Evolutionary conservation across 495 filamentous ascomycete genomes (phyloP).

Genomic region (Lophiostoma macrostomum): DNA sequence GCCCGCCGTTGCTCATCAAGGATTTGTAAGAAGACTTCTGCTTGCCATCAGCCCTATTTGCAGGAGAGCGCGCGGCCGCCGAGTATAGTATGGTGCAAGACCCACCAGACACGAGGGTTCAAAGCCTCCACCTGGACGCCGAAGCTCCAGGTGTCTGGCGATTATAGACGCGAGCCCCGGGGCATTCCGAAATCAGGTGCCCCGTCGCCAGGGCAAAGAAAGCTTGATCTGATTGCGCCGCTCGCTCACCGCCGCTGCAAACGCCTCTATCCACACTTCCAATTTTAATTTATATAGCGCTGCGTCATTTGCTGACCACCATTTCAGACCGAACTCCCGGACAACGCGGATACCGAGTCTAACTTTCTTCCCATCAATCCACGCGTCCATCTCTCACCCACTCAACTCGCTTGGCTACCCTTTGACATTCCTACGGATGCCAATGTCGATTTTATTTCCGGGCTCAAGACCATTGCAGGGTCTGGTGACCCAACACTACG

Average conservation of each 20-base stretch:
- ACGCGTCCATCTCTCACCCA: constrained; percentile 61
- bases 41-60: constrained; percentile 15
- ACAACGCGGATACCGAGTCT: constrained; percentile 45
- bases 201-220: too few species aligned
- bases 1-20: constrained; percentile 51
- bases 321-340: constrained; percentile 47
- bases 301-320: constrained; percentile 22
- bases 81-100: too few species aligned
- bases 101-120: too few species aligned
- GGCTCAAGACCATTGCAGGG: constrained; percentile 51
- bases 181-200: too few species aligned
- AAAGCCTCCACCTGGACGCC: too few species aligned
- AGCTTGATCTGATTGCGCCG: too few species aligned
- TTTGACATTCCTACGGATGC: constrained; percentile 45
- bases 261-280: neutral
- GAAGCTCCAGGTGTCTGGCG: too few species aligned
- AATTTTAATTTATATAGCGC: too few species aligned
- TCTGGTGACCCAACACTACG: constrained; percentile 51
- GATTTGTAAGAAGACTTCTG: constrained; percentile 41
- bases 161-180: too few species aligned
- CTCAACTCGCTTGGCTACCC: constrained; percentile 50
- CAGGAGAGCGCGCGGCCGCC: constrained; percentile 3
- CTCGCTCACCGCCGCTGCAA: too few species aligned
- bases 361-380: constrained; percentile 50
- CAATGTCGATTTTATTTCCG: constrained; percentile 46